A percentile compares a stretch with the other conserved stretches of the same genome.
These are phyloP conservation scores for Cryptococcus sp. DNA, from an alignment of 1,284 basidiomycete genomes.

Conservation along the genomic window DNA sequence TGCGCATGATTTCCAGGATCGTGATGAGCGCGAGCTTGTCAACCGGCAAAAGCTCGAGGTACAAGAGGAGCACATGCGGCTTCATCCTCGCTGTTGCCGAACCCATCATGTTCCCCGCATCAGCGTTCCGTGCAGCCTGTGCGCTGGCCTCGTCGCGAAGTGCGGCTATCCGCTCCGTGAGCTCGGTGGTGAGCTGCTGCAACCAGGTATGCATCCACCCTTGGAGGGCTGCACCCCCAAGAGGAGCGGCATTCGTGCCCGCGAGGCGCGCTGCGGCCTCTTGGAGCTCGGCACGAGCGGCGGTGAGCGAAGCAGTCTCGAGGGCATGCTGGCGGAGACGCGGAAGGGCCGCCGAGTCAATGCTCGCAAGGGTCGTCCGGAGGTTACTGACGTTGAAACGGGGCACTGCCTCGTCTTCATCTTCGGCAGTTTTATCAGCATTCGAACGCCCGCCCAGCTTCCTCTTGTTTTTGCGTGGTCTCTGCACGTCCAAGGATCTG, in stretches of 20 bases:
- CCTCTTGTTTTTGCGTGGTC: not conserved
- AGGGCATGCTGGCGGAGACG: slow-evolving; percentile 74
- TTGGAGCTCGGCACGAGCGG: slow-evolving; percentile 68
- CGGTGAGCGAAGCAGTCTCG: slow-evolving; percentile 78
- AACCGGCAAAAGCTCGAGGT: slow-evolving; percentile 70
- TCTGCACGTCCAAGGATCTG: too few relatives aligned
- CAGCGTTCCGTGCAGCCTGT: slow-evolving; percentile 9
- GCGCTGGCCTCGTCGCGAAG: slow-evolving; percentile 53
- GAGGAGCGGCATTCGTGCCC: slow-evolving; percentile 48
- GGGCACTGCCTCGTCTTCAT: slow-evolving; percentile 13
- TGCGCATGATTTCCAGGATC: slow-evolving; percentile 84
- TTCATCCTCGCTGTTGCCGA: slow-evolving; percentile 22
- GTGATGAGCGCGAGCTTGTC: slow-evolving; percentile 83
- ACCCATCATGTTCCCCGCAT: not conserved
- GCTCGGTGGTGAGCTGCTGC: slow-evolving; percentile 57
- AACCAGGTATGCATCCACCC: slow-evolving; percentile 89
- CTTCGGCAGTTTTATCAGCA: slow-evolving; percentile 8
- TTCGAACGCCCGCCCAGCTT: not conserved
- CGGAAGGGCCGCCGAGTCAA: slow-evolving; percentile 61
- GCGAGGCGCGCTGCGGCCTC: slow-evolving; percentile 65
- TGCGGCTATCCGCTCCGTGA: slow-evolving; percentile 59
- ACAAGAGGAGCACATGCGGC: slow-evolving; percentile 48
- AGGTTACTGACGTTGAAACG: slow-evolving; percentile 60
- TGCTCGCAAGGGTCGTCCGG: slow-evolving; percentile 62
- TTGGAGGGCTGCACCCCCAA: slow-evolving; percentile 62